Evolutionary conservation across 768 basidiomycete genomes (phyloP), one percentile per base, ranked within the genome.

Genomic region (Suillus sp.): DNA sequence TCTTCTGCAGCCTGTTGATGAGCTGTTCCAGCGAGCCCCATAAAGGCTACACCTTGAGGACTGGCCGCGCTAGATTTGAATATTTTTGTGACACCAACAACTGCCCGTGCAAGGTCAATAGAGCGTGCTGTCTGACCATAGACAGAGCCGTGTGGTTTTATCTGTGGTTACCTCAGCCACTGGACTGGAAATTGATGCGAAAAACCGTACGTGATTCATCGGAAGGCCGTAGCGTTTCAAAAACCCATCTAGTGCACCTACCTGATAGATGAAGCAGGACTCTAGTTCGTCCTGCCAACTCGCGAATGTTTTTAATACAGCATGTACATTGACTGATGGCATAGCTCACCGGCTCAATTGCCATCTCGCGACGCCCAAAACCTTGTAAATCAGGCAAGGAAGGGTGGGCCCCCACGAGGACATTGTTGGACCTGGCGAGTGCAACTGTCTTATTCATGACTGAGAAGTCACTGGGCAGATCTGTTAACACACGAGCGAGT

Each of bases 361-460:
- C 79, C 84, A 90, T 85, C 67, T 89, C 87, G 37, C 87, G 77
- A 22, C 88, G 73, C 5, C 88, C 88, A 62, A 89, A 89, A 0
- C 87, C 87, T 68, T 87, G 87, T 22, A 80, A 70, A 70, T 90
- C 87, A 4, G 74, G 88, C 30, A 88, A 79, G 25, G 84, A 86
- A 1, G 88, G 88, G 67, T 90, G 89, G 9, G 88, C 89, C 0
- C 89, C 88, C n/a, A 87, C 79, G 32, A 77, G 74, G 34, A 89
- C 86, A 25, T 78, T 77, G 68, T 87, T 77, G 40, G 73, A 68
- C 66, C 87, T 88, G 2, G 88, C 88, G 4, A 86, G 77, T 1
- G 65, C 62, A 2, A 89, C 86, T 0, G 88, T 89, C 69, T 82
- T 77, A 65, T 84, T 78, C 88, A 91, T 90, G 56, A 88, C 80